Conservation (phyloP, 495 filamentous ascomycete genomes). For the Trichoderma erinaceum region DNA sequence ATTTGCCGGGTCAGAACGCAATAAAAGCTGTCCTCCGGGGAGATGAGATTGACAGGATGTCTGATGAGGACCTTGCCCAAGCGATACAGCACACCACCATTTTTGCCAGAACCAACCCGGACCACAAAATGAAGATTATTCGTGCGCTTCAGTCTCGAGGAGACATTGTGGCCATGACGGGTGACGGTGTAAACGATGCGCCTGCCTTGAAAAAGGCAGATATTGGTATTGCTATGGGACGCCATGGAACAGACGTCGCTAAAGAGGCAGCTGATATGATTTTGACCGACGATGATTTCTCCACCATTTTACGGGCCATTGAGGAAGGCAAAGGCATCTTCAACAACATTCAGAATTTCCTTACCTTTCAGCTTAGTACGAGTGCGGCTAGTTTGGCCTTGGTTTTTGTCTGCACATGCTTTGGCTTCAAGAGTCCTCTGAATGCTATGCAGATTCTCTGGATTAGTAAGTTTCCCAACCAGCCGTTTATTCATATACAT, state of each 20-base stretch:
- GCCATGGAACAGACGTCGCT: conserved; percentile 90
- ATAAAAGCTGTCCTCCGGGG: conserved; percentile 75
- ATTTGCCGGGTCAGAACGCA: conserved; percentile 37
- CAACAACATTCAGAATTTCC: conserved; percentile 98
- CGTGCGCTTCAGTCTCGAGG: conserved; percentile 84
- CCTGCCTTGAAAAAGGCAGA: conserved; percentile 96
- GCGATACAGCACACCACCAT: conserved; percentile 84
- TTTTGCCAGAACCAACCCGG: conserved; percentile 91
- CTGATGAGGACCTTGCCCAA: conserved; percentile 69
- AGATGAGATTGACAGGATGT: conserved; percentile 88
- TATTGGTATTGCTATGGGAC: conserved; percentile 96
- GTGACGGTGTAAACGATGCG: conserved; percentile 96
- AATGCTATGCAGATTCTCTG: conserved; percentile 99
- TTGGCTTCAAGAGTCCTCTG: conserved; percentile 88
- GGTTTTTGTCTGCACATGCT: conserved; percentile 82
- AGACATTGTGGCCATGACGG: conserved; percentile 98
- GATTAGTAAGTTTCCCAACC: conserved; percentile 69
- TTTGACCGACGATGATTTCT: conserved; percentile 94
- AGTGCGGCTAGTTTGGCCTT: conserved; percentile 89
- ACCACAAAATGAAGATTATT: conserved; percentile 97
- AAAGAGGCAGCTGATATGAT: conserved; percentile 99
- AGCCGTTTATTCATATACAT: too few species aligned
- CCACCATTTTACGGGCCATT: conserved; percentile 91
- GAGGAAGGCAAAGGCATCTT: conserved; percentile 99
- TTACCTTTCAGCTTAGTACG: conserved; percentile 97